Conservation (phyloP, 192 early-diverging fungal species). For the Mortierella alpina region DNA sequence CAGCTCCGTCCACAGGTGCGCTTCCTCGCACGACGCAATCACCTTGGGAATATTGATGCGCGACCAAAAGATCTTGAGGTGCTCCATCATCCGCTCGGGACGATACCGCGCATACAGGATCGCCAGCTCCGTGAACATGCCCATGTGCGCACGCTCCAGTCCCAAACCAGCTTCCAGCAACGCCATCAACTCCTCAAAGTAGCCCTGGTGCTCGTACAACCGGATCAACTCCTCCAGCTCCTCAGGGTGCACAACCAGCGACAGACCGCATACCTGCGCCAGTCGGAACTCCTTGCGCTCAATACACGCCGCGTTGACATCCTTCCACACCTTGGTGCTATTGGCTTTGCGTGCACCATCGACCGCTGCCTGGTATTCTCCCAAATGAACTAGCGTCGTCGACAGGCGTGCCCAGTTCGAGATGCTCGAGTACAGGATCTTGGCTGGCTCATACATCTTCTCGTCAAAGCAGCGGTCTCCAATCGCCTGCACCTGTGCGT, state of each 20-base stretch:
- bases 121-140: constrained; percentile 99
- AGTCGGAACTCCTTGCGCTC: constrained; percentile 94
- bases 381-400: constrained; percentile 94
- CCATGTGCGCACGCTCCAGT: constrained; percentile 99
- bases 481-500: constrained; percentile 91
- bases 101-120: constrained; percentile 98
- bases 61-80: constrained; percentile 96
- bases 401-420: constrained; percentile 98
- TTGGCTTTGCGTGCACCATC: constrained; percentile 99
- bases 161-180: constrained; percentile 95
- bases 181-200: constrained; percentile 91
- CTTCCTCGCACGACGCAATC: constrained; percentile 91
- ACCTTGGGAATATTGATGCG: constrained; percentile 99
- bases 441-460: constrained; percentile 92
- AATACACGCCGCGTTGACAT: constrained; percentile 97
- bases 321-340: constrained; percentile 99
- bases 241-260: constrained; percentile 96
- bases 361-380: constrained; percentile 96
- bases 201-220: constrained; percentile 88
- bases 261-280: constrained; percentile 98
- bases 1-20: constrained; percentile 96
- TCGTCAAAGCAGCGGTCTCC: constrained; percentile 97
- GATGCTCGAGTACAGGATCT: constrained; percentile 93
- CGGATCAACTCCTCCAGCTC: constrained; percentile 92
- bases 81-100: constrained; percentile 96